phyloP scores from a whole-genome alignment of 1,284 basidiomycete species.

The Apiotrichum laibachii region DNA sequence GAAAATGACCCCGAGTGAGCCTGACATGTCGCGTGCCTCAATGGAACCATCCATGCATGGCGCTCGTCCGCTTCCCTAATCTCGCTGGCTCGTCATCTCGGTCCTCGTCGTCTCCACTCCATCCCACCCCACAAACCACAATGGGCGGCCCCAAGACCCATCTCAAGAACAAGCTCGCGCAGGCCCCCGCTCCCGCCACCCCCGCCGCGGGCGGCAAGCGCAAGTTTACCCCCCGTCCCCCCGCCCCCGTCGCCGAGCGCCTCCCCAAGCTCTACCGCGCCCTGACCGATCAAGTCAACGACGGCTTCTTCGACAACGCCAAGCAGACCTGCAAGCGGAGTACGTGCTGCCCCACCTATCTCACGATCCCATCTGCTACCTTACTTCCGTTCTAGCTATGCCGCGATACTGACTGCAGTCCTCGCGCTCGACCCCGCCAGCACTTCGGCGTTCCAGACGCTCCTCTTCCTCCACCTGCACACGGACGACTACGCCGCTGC shows the following conservation, averaged over 20 bases:
- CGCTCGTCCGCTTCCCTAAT: too few species aligned
- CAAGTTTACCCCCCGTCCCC: slow-evolving; percentile 54
- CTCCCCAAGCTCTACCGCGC: slow-evolving; percentile 71
- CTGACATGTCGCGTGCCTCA: too few species aligned
- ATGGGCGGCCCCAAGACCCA: slow-evolving; percentile 8
- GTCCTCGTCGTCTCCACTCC: not conserved
- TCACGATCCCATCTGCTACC: not conserved
- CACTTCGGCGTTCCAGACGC: slow-evolving; percentile 69
- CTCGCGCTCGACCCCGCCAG: slow-evolving; percentile 66
- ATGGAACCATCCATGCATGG: too few species aligned
- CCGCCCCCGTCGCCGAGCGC: slow-evolving; percentile 60
- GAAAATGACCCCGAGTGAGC: too few species aligned
- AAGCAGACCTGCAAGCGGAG: slow-evolving; percentile 86
- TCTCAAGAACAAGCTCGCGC: not conserved
- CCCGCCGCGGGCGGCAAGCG: slow-evolving; percentile 6
- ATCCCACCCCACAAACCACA: not conserved
- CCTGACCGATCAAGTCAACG: slow-evolving; percentile 77
- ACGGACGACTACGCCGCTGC: slow-evolving; percentile 63
- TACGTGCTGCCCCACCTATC: slow-evolving; percentile 50
- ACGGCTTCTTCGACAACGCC: slow-evolving; percentile 72
- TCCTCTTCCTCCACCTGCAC: slow-evolving; percentile 76
- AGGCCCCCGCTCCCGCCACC: not conserved
- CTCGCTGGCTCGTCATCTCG: too few species aligned
- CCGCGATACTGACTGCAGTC: slow-evolving; percentile 55
- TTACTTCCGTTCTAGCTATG: not conserved